phyloP scores from a whole-genome alignment of 371 early-diverging fungal genomes.

The Apophysomyces trapeziformis region DNA sequence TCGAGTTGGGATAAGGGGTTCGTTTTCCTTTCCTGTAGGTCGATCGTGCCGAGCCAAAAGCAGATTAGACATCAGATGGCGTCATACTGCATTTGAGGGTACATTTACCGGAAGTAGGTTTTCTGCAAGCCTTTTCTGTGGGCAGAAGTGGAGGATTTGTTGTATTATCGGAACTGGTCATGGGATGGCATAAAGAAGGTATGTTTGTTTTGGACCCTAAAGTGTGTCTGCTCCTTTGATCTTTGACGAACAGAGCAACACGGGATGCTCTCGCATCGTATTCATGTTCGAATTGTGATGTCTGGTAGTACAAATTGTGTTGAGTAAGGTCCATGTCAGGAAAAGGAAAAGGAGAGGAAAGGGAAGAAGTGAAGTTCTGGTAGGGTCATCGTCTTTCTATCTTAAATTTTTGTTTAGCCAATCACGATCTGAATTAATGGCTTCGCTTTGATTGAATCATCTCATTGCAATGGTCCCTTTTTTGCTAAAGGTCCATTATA shows the following conservation, averaged over 20 bases:
- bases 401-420: background rate
- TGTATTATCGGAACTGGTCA: no score
- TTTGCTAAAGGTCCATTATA: no score
- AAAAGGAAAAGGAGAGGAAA: background rate
- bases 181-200: no score
- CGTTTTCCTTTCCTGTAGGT: no score
- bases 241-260: constrained; percentile 1
- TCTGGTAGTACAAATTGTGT: background rate
- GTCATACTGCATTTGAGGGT: background rate
- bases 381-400: no score
- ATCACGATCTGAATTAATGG: no score
- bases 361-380: background rate
- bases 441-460: no score
- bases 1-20: no score
- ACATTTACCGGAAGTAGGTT: constrained; percentile 1
- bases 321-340: background rate
- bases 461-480: no score
- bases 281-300: background rate
- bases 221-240: background rate
- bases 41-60: no score
- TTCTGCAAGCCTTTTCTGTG: no score
- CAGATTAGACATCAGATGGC: background rate
- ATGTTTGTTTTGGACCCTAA: background rate
- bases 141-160: no score
- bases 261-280: background rate